Evolutionary conservation across 805 yeast genomes (phyloP), one percentile per base, ranked within the genome.

Genomic region (Lachancea thermotolerans): DNA sequence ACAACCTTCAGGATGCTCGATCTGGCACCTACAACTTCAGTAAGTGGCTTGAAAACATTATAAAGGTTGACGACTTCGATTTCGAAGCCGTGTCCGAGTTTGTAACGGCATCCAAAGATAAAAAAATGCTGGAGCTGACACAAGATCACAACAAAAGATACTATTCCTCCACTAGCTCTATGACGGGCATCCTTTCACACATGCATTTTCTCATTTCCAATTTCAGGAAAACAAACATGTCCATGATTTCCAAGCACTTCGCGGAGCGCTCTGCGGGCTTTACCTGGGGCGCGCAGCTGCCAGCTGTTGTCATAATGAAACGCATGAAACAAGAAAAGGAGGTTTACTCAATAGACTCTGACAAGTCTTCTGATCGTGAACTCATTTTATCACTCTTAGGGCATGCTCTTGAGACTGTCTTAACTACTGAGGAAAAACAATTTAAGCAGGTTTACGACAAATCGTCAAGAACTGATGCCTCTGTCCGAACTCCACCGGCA

Each of bases 81-180:
- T 80, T 81, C 56, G 71, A 74, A 29, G 67, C 72, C 1, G 44
- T 43, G 18, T 37, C 55, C 7, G 64, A 68, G 3, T 90, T 82
- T 55, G 73, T 80, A 8, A 74, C 87, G 0, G 81, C 95, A 0
- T 77, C 85, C 3, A 77, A 77, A 55, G 96, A 91, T 66, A 49
- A 58, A 10, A 57, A 56, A 0, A 68, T 91, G 39, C 55, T 75
- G 1, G 43, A 68, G 4, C 60, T 83, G 9, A 81, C 91, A 0
- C 51, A 54, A 7, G 35, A 46, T 15, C 40, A 34, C 33, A 40
- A 54, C 0, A 50, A 53, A 7, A 56, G 57, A 41, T 91, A 72
- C 58, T 77, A 75, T 47, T 85, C 95, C 1, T 88, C 96, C 1
- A 89, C 98, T 0, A 85, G 95, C 15, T 85, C 96, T 1, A 75